Percentiles rank a stretch among this genome's conserved stretches.
Conservation (phyloP, 2,329 filamentous ascomycete species). For the Orbilia javanica region DNA sequence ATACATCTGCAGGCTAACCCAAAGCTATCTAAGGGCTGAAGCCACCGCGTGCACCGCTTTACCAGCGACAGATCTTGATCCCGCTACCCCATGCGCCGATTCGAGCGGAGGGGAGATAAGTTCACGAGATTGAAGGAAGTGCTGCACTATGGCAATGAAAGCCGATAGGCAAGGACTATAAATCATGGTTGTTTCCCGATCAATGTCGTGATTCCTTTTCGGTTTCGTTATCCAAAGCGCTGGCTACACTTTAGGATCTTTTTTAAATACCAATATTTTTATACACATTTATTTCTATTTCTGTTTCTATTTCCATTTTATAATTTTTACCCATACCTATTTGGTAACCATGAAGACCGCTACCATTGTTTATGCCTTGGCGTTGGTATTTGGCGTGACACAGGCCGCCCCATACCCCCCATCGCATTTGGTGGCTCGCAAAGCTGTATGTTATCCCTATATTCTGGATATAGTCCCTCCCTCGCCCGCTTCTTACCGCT, state of each 20-base stretch:
- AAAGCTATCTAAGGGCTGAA: conserved; percentile 27
- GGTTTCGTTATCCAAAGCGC: conserved; percentile 28
- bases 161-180: conserved; percentile 1
- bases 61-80: conserved; percentile 19
- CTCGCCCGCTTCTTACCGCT: background rate
- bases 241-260: conserved; percentile 16
- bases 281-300: background rate
- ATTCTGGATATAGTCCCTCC: background rate
- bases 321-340: background rate
- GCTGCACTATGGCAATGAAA: background rate
- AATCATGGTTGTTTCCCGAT: conserved; percentile 2
- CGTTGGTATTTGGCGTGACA: conserved; percentile 40
- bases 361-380: conserved; percentile 44
- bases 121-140: background rate
- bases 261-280: conserved; percentile 11
- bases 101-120: conserved; percentile 22
- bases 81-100: conserved; percentile 24
- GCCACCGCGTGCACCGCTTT: conserved; percentile 5
- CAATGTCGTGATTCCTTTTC: conserved; percentile 29
- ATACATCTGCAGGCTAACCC: conserved; percentile 36
- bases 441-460: conserved; percentile 17
- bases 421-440: conserved; percentile 23
- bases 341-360: conserved; percentile 38
- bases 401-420: conserved; percentile 48
- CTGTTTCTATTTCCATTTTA: background rate